Percentiles rank a stretch among this genome's conserved stretches.
Conservation (phyloP, 23 red algal species). For the Gracilaria gracilis region DNA sequence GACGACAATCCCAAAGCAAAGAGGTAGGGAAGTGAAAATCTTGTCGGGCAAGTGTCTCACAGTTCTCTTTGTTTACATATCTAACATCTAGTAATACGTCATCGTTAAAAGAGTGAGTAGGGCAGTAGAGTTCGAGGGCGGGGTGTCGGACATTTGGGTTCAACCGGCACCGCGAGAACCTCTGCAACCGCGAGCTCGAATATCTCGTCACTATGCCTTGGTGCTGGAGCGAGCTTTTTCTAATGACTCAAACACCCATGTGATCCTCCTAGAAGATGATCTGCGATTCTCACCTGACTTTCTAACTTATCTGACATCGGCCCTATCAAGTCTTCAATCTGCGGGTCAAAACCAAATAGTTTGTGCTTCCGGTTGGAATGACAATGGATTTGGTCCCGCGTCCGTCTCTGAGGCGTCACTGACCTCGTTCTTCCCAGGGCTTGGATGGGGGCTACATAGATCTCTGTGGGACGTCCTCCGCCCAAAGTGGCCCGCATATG, state of each 20-base stretch:
- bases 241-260: constrained; percentile 38
- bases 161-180: constrained; percentile 5
- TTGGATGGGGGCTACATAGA: constrained; percentile 65
- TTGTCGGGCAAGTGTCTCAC: too few relatives aligned
- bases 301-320: constrained; percentile 40
- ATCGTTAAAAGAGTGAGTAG: constrained; percentile 21
- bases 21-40: not conserved
- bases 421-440: constrained; percentile 76
- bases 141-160: constrained; percentile 25
- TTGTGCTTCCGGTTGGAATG: constrained; percentile 73
- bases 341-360: constrained; percentile 37
- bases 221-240: constrained; percentile 24
- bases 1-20: constrained; percentile 48
- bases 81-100: not conserved
- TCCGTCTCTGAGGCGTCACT: constrained; percentile 3
- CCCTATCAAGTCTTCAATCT: constrained; percentile 1
- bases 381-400: constrained; percentile 43
- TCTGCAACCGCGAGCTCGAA: constrained; percentile 10
- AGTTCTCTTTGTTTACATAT: not conserved
- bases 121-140: constrained; percentile 13
- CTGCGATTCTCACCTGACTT: constrained; percentile 55
- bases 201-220: constrained; percentile 47
- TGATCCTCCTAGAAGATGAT: constrained; percentile 74
- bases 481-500: constrained; percentile 36
- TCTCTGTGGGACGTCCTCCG: constrained; percentile 37